phyloP scores from a whole-genome alignment of 2,329 filamentous ascomycete species.

The Aspergillus tamarii region DNA sequence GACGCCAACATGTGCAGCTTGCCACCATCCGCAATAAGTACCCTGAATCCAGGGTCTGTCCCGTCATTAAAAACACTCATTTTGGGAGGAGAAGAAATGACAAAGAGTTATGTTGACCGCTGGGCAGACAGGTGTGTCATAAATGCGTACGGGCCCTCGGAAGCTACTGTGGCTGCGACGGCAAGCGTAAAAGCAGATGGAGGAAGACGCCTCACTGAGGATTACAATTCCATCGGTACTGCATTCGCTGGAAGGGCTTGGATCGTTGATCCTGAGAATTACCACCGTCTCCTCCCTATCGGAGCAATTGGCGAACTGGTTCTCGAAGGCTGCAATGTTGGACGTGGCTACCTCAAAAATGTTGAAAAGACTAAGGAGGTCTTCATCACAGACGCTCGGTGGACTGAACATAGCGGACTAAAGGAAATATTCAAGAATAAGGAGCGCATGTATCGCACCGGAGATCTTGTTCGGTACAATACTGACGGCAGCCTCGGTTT shows the following conservation, averaged over 20 bases:
- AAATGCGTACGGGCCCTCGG: slow-evolving; percentile 49
- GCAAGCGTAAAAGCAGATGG: slow-evolving; percentile 36
- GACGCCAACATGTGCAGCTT: slow-evolving; percentile 58
- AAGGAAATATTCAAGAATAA: slow-evolving; percentile 26
- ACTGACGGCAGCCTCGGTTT: slow-evolving; percentile 37
- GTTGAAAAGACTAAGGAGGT: slow-evolving; percentile 36
- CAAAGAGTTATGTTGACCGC: slow-evolving; percentile 45
- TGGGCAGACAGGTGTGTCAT: slow-evolving; percentile 51
- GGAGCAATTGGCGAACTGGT: slow-evolving; percentile 53
- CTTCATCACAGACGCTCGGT: slow-evolving; percentile 40
- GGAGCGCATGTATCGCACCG: slow-evolving; percentile 42
- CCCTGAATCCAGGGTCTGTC: slow-evolving; percentile 48
- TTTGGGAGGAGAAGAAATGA: slow-evolving; percentile 51
- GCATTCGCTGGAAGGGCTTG: slow-evolving; percentile 38
- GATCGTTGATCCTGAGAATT: slow-evolving; percentile 44
- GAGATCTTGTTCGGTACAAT: slow-evolving; percentile 43
- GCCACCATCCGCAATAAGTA: slow-evolving; percentile 62
- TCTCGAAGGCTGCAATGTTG: slow-evolving; percentile 51
- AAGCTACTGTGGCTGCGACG: slow-evolving; percentile 42
- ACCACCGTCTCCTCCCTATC: slow-evolving; percentile 44
- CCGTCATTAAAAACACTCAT: slow-evolving; percentile 49
- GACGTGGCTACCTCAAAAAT: slow-evolving; percentile 48
- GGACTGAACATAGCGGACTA: slow-evolving; percentile 29
- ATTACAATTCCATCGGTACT: slow-evolving; percentile 40
- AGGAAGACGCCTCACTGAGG: slow-evolving; percentile 32